These are phyloP conservation scores for Aspergillus terreus DNA, from an alignment of 2,329 filamentous ascomycete species.

Conservation along the genomic window DNA sequence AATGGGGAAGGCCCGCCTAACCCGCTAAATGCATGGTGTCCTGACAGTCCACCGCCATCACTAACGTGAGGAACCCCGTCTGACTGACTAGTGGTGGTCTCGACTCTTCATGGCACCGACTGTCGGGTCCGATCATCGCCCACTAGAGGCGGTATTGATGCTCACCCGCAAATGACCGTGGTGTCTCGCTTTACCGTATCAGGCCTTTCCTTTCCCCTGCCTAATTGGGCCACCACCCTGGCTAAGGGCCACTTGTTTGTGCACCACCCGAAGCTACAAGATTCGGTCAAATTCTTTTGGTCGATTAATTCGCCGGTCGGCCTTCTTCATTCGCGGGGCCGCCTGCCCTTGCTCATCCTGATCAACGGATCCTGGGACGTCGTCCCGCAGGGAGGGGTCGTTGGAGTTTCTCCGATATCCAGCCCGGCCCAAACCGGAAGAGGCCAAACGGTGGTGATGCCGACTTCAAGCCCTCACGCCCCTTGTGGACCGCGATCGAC, in stretches of 20 bases:
- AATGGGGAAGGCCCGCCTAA: neutral
- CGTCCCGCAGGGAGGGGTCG: too few species aligned
- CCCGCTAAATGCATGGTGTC: neutral
- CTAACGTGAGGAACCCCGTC: neutral
- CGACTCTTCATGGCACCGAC: neutral
- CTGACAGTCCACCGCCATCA: neutral
- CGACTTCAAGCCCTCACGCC: neutral
- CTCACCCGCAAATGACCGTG: neutral
- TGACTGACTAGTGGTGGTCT: neutral
- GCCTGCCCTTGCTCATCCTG: neutral
- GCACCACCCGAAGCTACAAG: neutral
- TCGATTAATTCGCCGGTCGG: neutral
- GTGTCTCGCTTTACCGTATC: neutral
- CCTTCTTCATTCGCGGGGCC: neutral
- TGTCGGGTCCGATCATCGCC: neutral
- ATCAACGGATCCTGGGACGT: neutral
- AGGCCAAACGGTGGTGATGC: conserved; percentile 2
- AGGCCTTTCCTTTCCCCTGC: neutral
- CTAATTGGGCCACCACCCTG: neutral
- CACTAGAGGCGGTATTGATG: neutral
- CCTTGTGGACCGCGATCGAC: neutral
- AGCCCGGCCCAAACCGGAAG: neutral
- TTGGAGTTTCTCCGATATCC: too few species aligned
- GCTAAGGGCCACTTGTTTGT: neutral
- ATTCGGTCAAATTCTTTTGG: neutral